A percentile compares a stretch with the other conserved stretches of the same genome.
These are phyloP conservation scores for Berkeleyomyces rouxiae DNA, from an alignment of 2,329 filamentous ascomycete genomes.

Conservation along the genomic window DNA sequence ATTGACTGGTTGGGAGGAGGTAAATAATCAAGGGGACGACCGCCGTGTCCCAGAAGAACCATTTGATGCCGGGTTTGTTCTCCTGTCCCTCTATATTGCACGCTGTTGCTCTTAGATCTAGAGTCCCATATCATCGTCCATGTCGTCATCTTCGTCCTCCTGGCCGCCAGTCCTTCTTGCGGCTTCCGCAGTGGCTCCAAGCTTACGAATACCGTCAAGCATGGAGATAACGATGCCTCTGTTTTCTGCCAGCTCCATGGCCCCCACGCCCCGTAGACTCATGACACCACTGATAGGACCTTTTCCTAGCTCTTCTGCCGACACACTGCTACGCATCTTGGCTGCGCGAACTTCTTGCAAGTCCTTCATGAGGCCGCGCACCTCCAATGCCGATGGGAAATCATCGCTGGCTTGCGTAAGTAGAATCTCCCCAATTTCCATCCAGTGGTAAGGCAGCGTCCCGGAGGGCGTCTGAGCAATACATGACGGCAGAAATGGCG, in stretches of 20 bases:
- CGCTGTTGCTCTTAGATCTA: not conserved
- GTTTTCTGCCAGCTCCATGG: constrained; percentile 82
- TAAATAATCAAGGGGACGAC: too few relatives aligned
- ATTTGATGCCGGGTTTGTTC: not conserved
- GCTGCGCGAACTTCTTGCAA: constrained; percentile 75
- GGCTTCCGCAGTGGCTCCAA: constrained; percentile 67
- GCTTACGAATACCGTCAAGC: constrained; percentile 71
- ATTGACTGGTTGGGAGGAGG: too few relatives aligned
- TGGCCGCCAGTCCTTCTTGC: constrained; percentile 57
- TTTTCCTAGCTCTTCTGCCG: constrained; percentile 47
- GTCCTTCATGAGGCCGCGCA: constrained; percentile 61
- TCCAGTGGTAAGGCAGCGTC: constrained; percentile 84
- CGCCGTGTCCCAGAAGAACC: not conserved
- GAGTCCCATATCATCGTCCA: constrained; percentile 21
- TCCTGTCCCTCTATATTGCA: not conserved
- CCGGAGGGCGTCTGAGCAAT: constrained; percentile 51
- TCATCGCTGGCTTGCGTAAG: constrained; percentile 76
- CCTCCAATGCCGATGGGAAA: constrained; percentile 53
- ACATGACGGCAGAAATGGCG: constrained; percentile 66
- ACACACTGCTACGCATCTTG: constrained; percentile 65
- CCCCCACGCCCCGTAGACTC: constrained; percentile 58
- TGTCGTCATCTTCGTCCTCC: constrained; percentile 45
- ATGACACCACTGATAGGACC: constrained; percentile 47
- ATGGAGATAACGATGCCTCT: constrained; percentile 71
- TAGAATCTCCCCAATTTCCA: constrained; percentile 76